A percentile compares a stretch with the other conserved stretches of the same genome.
Conservation (phyloP, 331 rosid genomes). For the Rhamnella rubrinervis region DNA sequence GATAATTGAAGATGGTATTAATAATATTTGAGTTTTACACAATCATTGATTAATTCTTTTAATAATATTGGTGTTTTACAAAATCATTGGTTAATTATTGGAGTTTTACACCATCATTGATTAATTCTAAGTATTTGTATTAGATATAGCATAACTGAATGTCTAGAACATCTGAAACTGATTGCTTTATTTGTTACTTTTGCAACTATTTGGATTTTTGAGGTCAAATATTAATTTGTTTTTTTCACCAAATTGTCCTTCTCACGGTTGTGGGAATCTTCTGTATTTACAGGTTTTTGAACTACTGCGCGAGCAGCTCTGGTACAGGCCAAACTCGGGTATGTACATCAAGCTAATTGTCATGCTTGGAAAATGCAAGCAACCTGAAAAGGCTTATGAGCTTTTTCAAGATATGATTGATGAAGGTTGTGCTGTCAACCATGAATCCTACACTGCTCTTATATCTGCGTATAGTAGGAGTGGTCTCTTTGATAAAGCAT, state of each 20-base stretch:
- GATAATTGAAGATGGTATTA: too few species aligned
- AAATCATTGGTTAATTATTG: too few species aligned
- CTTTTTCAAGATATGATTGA: conserved; percentile 78
- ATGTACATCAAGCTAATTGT: conserved; percentile 78
- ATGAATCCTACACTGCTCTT: conserved; percentile 84
- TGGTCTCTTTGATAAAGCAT: conserved; percentile 73
- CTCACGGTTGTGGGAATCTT: neutral
- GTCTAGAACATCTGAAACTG: neutral
- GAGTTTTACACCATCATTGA: too few species aligned
- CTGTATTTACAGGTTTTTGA: conserved; percentile 67
- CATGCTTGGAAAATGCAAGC: conserved; percentile 96
- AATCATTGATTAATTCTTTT: too few species aligned
- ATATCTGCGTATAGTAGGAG: conserved; percentile 90
- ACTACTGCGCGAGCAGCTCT: conserved; percentile 70
- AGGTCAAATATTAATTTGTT: neutral
- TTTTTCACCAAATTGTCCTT: neutral
- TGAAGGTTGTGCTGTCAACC: conserved; percentile 70
- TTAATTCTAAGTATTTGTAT: too few species aligned
- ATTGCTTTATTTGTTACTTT: neutral
- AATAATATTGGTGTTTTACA: too few species aligned
- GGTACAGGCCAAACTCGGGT: conserved; percentile 80
- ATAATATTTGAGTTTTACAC: too few species aligned
- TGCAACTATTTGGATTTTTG: neutral
- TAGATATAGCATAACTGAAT: neutral
- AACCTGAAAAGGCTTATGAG: conserved; percentile 78